Base-by-base conservation (phyloP, 2,329 filamentous ascomycete genomes). In the Stromatinia cepivora region DNA sequence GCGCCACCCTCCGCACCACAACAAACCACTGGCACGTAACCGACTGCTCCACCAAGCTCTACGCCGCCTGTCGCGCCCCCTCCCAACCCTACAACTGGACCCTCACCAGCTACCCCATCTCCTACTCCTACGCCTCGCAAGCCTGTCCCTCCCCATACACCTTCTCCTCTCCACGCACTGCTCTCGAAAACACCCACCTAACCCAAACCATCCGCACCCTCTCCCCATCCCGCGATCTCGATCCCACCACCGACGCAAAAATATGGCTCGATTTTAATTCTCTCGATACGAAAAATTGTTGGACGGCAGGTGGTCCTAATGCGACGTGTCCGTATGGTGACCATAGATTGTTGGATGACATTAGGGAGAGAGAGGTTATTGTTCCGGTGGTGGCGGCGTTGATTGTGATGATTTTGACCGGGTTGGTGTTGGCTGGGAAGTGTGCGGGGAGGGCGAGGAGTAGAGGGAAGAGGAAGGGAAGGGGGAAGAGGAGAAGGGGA, bases 211-310 rank as follows among this genome's bases (percentile, higher is more conserved):
- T 72, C 48, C 75, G 1, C 1, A 8, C 17, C 3, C 36, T 65
- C 50, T 45, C 50, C 25, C 3, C 45, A n/a, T 3, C 31, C 22
- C 65, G 15, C 39, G 13, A 70, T 54, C 36, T 70, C 66, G 70
- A 75, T 4, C 77, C 77, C 7, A 71, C 74, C 8, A 48, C 20
- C 20, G 75, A 80, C 9, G 70, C 76, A 8, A 71, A 81, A 11
- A 76, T 88, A 8, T 90, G 85, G 81, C 74, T 91, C 53, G 84
- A 90, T 73, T 83, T 90, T 71, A 90, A 91, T 72, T 85, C 84
- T 17, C 79, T 89, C 17, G 82, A 86, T 72, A 77, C 84, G 0
- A 76, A 80, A 8, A 81, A 82, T 6, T 91, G 89, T 77, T 91
- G 89, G 89, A 84, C 88, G 3, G 79, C 81, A 0, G 86, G 86